Conservation (phyloP, 75 land plant genomes). For the Cunninghamia lanceolata region DNA sequence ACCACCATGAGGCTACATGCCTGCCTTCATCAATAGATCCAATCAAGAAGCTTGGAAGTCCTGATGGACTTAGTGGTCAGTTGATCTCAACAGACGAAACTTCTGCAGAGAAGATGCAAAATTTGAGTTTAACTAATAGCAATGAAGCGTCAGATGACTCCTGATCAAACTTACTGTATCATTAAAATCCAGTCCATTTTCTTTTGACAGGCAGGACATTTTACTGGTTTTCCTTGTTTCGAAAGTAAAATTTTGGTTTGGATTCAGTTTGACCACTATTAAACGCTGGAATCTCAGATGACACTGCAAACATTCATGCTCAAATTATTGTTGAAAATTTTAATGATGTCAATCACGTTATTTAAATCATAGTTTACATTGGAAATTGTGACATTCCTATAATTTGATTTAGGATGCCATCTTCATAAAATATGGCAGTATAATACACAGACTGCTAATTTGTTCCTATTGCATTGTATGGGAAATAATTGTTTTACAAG, state of each 20-base stretch:
- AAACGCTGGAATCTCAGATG: neutral
- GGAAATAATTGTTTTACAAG: neutral
- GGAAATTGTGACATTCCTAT: neutral
- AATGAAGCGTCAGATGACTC: neutral
- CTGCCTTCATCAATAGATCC: neutral
- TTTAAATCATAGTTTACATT: neutral
- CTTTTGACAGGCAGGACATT: neutral
- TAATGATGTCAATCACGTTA: neutral
- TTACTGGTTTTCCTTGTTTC: neutral
- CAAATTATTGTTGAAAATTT: neutral
- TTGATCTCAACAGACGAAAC: conserved; percentile 5
- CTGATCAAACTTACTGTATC: neutral
- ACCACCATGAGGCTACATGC: neutral
- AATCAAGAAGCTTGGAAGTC: neutral
- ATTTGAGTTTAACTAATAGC: neutral
- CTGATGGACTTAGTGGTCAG: neutral
- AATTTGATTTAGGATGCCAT: neutral
- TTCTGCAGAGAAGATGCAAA: neutral
- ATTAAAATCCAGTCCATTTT: neutral
- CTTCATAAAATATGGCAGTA: neutral
- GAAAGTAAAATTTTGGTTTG: neutral
- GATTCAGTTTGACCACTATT: neutral
- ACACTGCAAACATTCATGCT: neutral
- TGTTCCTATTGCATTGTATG: neutral
- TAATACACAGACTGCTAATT: neutral